Evolutionary conservation across 805 yeast genomes (phyloP).

Genomic region (Pichia paraexigua): DNA sequence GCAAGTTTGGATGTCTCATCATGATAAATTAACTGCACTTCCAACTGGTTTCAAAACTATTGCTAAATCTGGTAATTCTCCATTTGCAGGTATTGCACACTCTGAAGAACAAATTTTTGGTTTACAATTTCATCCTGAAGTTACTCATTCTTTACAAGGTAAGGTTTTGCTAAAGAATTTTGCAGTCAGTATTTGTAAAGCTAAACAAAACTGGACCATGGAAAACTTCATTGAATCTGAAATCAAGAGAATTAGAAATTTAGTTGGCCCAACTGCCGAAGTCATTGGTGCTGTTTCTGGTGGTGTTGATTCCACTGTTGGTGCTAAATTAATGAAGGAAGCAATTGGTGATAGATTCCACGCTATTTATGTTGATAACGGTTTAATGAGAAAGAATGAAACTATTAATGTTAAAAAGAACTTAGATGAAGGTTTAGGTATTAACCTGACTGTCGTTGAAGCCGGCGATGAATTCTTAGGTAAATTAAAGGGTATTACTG

Average conservation of each 20-base stretch:
- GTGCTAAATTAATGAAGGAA: slow-evolving; percentile 95
- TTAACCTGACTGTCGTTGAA: slow-evolving; percentile 88
- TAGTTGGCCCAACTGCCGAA: slow-evolving; percentile 97
- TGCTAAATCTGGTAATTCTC: slow-evolving; percentile 91
- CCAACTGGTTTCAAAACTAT: slow-evolving; percentile 85
- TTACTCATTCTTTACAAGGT: slow-evolving; percentile 91
- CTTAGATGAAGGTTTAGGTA: slow-evolving; percentile 86
- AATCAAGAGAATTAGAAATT: slow-evolving; percentile 79
- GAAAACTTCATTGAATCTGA: slow-evolving; percentile 95
- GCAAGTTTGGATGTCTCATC: slow-evolving; percentile 99
- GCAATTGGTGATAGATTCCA: slow-evolving; percentile 99
- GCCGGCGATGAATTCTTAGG: slow-evolving; percentile 85
- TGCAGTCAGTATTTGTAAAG: slow-evolving; percentile 85
- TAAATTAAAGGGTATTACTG: slow-evolving; percentile 87
- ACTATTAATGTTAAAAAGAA: slow-evolving; percentile 84
- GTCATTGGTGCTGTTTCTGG: slow-evolving; percentile 99
- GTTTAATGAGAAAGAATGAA: slow-evolving; percentile 94
- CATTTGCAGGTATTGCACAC: slow-evolving; percentile 87
- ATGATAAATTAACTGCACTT: slow-evolving; percentile 86
- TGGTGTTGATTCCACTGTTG: slow-evolving; percentile 99
- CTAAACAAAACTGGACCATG: slow-evolving; percentile 93
- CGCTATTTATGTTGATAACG: slow-evolving; percentile 96
- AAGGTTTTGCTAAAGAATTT: slow-evolving; percentile 81
- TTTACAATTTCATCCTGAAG: slow-evolving; percentile 99
- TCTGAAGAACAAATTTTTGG: slow-evolving; percentile 72